Base-by-base conservation (phyloP, 208 protist species). In the Acanthamoeba culbertsoni region DNA sequence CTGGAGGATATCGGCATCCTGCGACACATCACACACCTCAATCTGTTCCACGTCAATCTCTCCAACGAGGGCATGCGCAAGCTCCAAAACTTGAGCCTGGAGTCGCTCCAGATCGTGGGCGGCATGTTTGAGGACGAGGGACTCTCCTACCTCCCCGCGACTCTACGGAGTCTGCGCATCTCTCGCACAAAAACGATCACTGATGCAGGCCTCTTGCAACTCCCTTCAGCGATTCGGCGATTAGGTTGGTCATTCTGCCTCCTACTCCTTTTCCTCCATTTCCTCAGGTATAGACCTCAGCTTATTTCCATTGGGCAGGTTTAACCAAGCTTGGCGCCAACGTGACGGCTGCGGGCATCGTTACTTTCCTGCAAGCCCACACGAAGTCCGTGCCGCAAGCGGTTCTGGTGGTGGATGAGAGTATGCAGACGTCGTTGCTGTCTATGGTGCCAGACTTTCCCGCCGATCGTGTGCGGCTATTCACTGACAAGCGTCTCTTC, bases 61-160 rank as follows among this genome's bases (percentile, higher is more conserved):
- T 51, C 71, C 71, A 51, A 51, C 71, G 71, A 45, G 71, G 71
- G 71, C 71, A 51, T 51, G 71, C 71, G 71, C 40, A 82, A 82
- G 71, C 71, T 82, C 16, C 12, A 28, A 4, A 42, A 82, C n/a
- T n/a, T 82, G 2, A 23, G 42, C 71, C 40, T 82, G 16, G 40
- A 16, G 71, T 82, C 71, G 71, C 71, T 82, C 35, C 71, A 82
- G 40, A 82, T 82, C 26, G 71, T 82, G 71, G 71, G 71, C 40
- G 71, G 71, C 40, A 23, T 82, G 26, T 82, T 82, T 48, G 71
- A 51, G 26, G 71, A 82, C 71, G 71, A 45, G 26, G 40, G 71
- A 18, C 43, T 82, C 20, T 23, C 40, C 40, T 51, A 28, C 43
- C 71, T 82, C 40, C 71, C 71, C 40, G 4, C 71, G 14, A 33